Evolutionary conservation across 208 protist species (phyloP), one percentile per base, ranked within the genome.

Genomic region (Tritrichomonas foetus): DNA sequence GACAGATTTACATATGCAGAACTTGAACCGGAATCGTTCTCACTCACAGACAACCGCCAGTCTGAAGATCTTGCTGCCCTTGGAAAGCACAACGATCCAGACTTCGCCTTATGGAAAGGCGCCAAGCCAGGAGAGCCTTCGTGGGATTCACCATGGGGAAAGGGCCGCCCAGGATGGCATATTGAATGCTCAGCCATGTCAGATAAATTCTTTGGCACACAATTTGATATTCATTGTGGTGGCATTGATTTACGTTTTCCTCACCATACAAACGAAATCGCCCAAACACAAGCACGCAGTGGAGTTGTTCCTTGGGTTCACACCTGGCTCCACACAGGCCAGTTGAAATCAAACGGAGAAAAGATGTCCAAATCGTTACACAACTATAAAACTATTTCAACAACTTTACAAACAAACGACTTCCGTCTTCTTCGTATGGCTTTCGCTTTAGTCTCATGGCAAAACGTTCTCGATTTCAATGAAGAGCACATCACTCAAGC

Each of bases 331-430:
- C 96, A 96, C 36, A 69, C 94, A 50, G 95, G 96, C 44, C 95
- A 96, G 69, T 94, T 97, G 20, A 39, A 92, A 11, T 82, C 94
- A 57, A 50, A 78, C 11, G 94, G 95, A 0, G 80, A 94, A 47
- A 97, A 97, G 55, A 97, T 97, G 97, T 96, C 95, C 13, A 97
- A 97, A 95, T 97, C 96, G 20, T 94, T 97, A 22, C 97, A 96
- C 55, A 97, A 97, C 94, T 97, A 97, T 94, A 96, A 95, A 72
- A 97, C 97, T 9, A 96, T 97, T 92, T 33, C 30, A 20, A 89
- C 94, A 39, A 39, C 25, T 5, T 13, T 93, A 20, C 8, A 93
- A 36, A 25, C 22, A 14, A 16, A 36, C 14, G 57, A 74, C 33
- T 30, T 3, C 0, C 3, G 25, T 11, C 1, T 57, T n/a, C 3